Base-by-base conservation (phyloP, 306 rosid genomes). In the Abrus precatorius region DNA sequence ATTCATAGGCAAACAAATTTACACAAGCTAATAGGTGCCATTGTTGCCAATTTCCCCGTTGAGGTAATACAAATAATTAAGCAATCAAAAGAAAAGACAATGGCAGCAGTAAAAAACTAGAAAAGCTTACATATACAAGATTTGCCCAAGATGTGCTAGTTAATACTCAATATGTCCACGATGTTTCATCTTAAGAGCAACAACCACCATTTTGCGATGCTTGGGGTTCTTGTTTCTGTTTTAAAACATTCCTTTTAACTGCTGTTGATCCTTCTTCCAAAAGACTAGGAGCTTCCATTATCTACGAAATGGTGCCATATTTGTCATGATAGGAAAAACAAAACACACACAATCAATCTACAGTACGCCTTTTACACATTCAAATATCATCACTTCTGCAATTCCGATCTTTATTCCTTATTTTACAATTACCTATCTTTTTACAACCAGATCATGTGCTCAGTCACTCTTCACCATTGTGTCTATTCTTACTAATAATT, bases 211-310 rank as follows among this genome's bases (percentile, higher is more conserved):
- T 73, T 74, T 84, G 85, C 44, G 90, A 80, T 60, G 89, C 72
- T 76, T 90, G 91, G 60, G 87, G 60, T 80, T 89, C 94, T 72
- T 84, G 94, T 64, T 91, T 90, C 84, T 74, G 97, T 86, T 91
- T 93, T 80, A 90, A 78, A 43, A 89, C 88, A 84, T 88, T 93
- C 82, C 94, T 90, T 86, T 95, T 95, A 52, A 76, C 88, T 59
- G 80, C 88, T 66, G 83, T 88, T 20, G 99, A 91, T 38, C 98
- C 99, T 87, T 91, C 94, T 84, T 95, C 94, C 86, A 93, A 79
- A 6, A 95, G 96, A 81, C 96, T 89, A 12, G 99, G 99, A 76
- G 89, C 91, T 85, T 91, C 99, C 98, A 93, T 91, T 80, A 93
- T 95, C 98, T 94, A 84, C 14, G n/a, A 66, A 82, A 82, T 52